Conservation (phyloP, 2,329 filamentous ascomycete species). For the Colletotrichum eremochloae region DNA sequence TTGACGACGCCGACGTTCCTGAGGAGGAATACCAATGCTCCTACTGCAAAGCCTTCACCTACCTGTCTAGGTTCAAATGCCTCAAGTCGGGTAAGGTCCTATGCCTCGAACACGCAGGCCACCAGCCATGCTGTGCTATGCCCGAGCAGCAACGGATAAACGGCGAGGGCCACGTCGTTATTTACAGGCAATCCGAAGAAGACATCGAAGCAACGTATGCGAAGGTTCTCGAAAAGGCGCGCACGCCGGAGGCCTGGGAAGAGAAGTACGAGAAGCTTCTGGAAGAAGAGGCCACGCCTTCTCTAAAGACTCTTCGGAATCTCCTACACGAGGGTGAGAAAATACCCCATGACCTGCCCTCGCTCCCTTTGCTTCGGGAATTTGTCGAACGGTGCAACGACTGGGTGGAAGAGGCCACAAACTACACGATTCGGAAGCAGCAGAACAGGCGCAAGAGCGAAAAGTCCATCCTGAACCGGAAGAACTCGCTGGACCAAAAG, state of each 20-base stretch:
- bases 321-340: slow-evolving; percentile 94
- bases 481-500: slow-evolving; percentile 74
- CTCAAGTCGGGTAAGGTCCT: slow-evolving; percentile 83
- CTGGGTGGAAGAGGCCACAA: slow-evolving; percentile 97
- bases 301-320: slow-evolving; percentile 86
- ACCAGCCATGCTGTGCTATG: slow-evolving; percentile 82
- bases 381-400: slow-evolving; percentile 98
- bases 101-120: slow-evolving; percentile 86
- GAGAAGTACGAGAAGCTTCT: slow-evolving; percentile 89
- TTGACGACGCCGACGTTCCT: slow-evolving; percentile 80
- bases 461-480: slow-evolving; percentile 82
- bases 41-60: slow-evolving; percentile 93
- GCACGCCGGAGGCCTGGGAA: slow-evolving; percentile 88
- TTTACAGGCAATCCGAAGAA: slow-evolving; percentile 82
- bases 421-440: slow-evolving; percentile 96
- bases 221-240: slow-evolving; percentile 88
- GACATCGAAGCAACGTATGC: slow-evolving; percentile 75
- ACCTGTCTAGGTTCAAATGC: slow-evolving; percentile 91
- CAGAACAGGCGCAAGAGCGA: slow-evolving; percentile 97
- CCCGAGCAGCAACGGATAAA: slow-evolving; percentile 75
- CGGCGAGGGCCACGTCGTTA: slow-evolving; percentile 79
- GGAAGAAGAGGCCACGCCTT: slow-evolving; percentile 85
- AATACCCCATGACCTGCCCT: slow-evolving; percentile 90
- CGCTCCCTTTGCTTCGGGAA: slow-evolving; percentile 82
- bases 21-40: slow-evolving; percentile 95